These are phyloP conservation scores for Hyparrhenia diplandra DNA, from an alignment of 176 grass and related monocot species.

Conservation along the genomic window DNA sequence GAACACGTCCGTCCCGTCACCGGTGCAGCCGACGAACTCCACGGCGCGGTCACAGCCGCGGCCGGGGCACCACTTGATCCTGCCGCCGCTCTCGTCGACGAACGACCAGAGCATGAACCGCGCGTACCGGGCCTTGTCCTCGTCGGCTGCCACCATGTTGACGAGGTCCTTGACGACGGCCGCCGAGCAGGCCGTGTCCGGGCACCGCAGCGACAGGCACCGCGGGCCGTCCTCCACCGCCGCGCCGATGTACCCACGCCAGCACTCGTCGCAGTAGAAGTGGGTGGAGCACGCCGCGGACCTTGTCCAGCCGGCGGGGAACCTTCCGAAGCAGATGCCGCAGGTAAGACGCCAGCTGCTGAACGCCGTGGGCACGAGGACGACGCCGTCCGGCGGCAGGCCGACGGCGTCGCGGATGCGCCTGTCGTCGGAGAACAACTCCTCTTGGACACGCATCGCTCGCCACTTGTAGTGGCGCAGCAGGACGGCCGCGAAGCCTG, in stretches of 20 bases:
- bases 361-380: background rate
- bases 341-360: background rate
- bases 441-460: background rate
- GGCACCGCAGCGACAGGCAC: constrained; percentile 32
- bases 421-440: constrained; percentile 24
- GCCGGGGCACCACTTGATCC: constrained; percentile 20
- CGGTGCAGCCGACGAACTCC: no score
- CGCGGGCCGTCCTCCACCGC: background rate
- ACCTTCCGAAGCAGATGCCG: background rate
- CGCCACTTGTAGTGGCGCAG: background rate
- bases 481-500: background rate
- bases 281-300: constrained; percentile 5
- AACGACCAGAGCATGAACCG: constrained; percentile 18
- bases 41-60: background rate
- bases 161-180: constrained; percentile 10
- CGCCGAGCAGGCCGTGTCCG: constrained; percentile 14
- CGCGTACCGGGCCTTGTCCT: background rate
- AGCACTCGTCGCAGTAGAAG: constrained; percentile 21
- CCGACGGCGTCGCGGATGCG: background rate
- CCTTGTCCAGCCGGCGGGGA: background rate
- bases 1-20: no score
- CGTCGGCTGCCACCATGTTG: background rate
- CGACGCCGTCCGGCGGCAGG: background rate
- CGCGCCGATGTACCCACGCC: constrained; percentile 7
- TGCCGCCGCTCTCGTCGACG: constrained; percentile 8